Conservation (phyloP, 169 alveolate genomes). For the Cryptosporidium ryanae region DNA sequence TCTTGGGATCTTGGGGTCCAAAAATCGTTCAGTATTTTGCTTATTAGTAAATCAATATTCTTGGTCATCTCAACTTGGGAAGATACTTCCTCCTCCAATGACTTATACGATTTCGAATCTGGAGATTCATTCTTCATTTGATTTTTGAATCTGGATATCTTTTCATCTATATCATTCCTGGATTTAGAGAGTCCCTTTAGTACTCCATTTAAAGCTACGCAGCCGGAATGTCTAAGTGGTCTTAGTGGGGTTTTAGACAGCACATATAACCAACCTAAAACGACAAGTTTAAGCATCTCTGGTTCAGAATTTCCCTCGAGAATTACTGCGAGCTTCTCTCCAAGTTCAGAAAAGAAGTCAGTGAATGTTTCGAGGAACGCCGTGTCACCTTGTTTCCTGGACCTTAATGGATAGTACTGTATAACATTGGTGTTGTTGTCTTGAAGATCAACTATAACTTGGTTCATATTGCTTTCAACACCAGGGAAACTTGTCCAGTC, state of each 20-base stretch:
- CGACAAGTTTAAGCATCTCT: neutral
- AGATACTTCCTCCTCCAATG: conserved; percentile 26
- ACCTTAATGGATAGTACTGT: conserved; percentile 59
- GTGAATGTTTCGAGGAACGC: conserved; percentile 12
- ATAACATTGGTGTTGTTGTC: conserved; percentile 18
- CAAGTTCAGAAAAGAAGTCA: conserved; percentile 37
- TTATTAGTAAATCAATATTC: neutral
- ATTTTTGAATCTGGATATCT: conserved; percentile 30
- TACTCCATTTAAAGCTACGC: conserved; percentile 61
- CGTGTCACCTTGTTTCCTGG: conserved; percentile 25
- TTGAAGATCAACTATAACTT: conserved; percentile 35
- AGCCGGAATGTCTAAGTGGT: conserved; percentile 61
- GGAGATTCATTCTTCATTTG: conserved; percentile 43
- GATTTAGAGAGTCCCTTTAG: conserved; percentile 6
- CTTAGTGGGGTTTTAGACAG: conserved; percentile 15
- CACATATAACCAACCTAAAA: conserved; percentile 22
- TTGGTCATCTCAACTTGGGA: neutral
- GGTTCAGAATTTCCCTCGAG: neutral
- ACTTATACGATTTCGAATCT: conserved; percentile 7
- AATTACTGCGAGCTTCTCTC: conserved; percentile 6
- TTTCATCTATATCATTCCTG: conserved; percentile 23
- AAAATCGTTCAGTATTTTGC: conserved; percentile 5
- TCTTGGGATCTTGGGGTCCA: conserved; percentile 58
- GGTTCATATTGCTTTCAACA: conserved; percentile 15
- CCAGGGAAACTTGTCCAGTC: neutral